phyloP scores from a whole-genome alignment of 2,329 filamentous ascomycete species.

The Penicillium digitatum region DNA sequence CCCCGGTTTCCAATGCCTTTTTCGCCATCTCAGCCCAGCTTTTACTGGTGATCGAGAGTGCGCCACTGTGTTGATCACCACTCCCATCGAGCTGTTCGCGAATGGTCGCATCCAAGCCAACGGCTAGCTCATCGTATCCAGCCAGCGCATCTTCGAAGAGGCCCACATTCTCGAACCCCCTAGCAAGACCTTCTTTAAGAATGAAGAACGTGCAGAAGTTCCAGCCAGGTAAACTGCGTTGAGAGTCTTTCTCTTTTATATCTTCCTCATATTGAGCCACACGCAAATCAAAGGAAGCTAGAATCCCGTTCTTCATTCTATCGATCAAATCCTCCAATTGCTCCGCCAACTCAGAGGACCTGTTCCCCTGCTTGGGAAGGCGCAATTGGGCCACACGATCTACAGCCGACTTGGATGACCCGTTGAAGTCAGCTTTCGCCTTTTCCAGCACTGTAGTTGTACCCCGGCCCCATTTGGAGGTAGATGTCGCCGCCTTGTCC shows the following conservation, averaged over 20 bases:
- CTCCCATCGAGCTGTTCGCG: slow-evolving; percentile 64
- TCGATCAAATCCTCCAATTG: slow-evolving; percentile 80
- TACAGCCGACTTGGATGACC: slow-evolving; percentile 64
- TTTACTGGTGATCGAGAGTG: slow-evolving; percentile 67
- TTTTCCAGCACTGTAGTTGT: slow-evolving; percentile 85
- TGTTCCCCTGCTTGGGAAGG: slow-evolving; percentile 56
- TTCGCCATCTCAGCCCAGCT: slow-evolving; percentile 63
- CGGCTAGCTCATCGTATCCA: slow-evolving; percentile 88
- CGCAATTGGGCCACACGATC: slow-evolving; percentile 85
- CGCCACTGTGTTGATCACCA: slow-evolving; percentile 64
- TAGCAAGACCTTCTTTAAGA: slow-evolving; percentile 87
- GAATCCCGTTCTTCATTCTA: slow-evolving; percentile 81
- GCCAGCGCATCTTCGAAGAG: slow-evolving; percentile 92
- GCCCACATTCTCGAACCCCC: slow-evolving; percentile 93
- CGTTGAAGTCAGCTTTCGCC: slow-evolving; percentile 83
- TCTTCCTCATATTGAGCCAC: slow-evolving; percentile 96
- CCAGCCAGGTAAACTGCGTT: slow-evolving; percentile 86
- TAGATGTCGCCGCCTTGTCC: slow-evolving; percentile 59
- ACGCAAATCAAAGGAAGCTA: slow-evolving; percentile 83
- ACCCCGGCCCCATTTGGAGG: slow-evolving; percentile 72
- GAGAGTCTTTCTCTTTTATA: slow-evolving; percentile 87
- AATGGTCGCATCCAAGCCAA: slow-evolving; percentile 78
- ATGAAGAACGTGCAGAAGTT: slow-evolving; percentile 99
- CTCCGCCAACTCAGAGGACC: slow-evolving; percentile 73
- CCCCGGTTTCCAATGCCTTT: slow-evolving; percentile 46